A percentile compares a stretch with the other conserved stretches of the same genome.
phyloP scores from a whole-genome alignment of 2,329 filamentous ascomycete species.

The Penicillium hesseltinei region DNA sequence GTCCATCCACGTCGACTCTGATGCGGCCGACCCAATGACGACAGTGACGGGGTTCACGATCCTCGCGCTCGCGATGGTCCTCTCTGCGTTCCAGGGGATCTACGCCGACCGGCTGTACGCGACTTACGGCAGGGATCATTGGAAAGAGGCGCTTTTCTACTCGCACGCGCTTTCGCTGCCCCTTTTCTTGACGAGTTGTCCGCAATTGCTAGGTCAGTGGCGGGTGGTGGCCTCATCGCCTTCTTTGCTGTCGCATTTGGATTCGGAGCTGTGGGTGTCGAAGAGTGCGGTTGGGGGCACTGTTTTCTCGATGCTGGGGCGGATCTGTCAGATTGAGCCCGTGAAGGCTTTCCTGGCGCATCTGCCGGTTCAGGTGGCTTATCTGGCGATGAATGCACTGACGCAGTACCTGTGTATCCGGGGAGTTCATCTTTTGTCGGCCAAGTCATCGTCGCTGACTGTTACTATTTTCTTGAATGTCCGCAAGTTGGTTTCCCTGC shows the following conservation, averaged over 20 bases:
- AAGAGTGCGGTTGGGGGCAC: background rate
- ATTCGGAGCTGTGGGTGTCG: background rate
- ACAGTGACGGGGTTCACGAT: constrained; percentile 69
- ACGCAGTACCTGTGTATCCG: constrained; percentile 95
- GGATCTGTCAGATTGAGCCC: constrained; percentile 18
- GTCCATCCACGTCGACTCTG: constrained; percentile 37
- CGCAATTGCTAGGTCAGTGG: constrained; percentile 39
- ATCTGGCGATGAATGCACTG: constrained; percentile 57
- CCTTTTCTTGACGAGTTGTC: constrained; percentile 42
- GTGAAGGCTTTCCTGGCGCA: constrained; percentile 27
- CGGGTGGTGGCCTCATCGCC: constrained; percentile 35
- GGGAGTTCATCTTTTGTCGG: constrained; percentile 90
- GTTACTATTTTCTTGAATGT: constrained; percentile 97
- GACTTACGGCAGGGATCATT: constrained; percentile 75
- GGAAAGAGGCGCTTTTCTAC: constrained; percentile 96
- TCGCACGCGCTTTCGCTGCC: constrained; percentile 58
- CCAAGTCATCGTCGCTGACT: constrained; percentile 83
- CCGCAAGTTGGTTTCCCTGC: constrained; percentile 84
- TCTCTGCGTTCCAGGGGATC: constrained; percentile 91
- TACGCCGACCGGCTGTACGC: constrained; percentile 91
- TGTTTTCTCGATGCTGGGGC: constrained; percentile 13
- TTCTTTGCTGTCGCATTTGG: constrained; percentile 27
- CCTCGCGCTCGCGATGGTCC: constrained; percentile 80
- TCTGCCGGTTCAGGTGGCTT: constrained; percentile 38
- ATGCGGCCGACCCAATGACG: constrained; percentile 29